Evolutionary conservation across 371 early-diverging fungal genomes (phyloP), one percentile per base, ranked within the genome.

Genomic region (Mortierella polycephala): DNA sequence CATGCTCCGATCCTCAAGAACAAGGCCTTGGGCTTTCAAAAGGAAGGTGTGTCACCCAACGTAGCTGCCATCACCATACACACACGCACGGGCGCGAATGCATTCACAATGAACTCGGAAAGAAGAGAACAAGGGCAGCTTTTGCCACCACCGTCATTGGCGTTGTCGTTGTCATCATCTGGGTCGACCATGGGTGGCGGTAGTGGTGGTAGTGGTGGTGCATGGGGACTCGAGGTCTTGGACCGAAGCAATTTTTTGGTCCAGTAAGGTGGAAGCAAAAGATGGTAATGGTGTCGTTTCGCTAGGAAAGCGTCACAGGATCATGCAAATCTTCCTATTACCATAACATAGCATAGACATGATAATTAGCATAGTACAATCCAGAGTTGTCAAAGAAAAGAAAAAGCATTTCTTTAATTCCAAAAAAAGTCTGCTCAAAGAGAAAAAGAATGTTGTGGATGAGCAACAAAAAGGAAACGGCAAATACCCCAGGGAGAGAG

Each of bases 161-260:
- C 56, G 5, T 14, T 14, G 56, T 14, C 56, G 9, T 10, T 37
- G 14, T 8, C 55, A 9, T 54, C 55, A 21, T 12, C 30, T 37
- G 13, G 13, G 37, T 13, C 46, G 46, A 46, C 11, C 46, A 46
- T 46, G 16, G 16, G 5, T 46, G 16, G 46, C 46, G 13, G 30
- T 12, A 12, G 46, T 9, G 7, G 20, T 12, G 10, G 30, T 45
- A 2, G 59, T 21, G 46, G 23, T 11, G 10, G 59, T 44, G 16
- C 21, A 10, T 10, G 20, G 5, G 56, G 47, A 10, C 20, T 71
- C 50, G 60, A 60, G 45, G 45, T 67, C 21, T 60, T 74, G 56
- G 68, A 74, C 53, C 64, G 74, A 11, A 49, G 40, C 21, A 74
- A 64, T 64, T 68, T 67, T 50, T 52, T 69, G 55, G 65, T 45